A percentile compares a stretch with the other conserved stretches of the same genome.
phyloP scores from a whole-genome alignment of 768 basidiomycete species.

The Suillus cothurnatus region DNA sequence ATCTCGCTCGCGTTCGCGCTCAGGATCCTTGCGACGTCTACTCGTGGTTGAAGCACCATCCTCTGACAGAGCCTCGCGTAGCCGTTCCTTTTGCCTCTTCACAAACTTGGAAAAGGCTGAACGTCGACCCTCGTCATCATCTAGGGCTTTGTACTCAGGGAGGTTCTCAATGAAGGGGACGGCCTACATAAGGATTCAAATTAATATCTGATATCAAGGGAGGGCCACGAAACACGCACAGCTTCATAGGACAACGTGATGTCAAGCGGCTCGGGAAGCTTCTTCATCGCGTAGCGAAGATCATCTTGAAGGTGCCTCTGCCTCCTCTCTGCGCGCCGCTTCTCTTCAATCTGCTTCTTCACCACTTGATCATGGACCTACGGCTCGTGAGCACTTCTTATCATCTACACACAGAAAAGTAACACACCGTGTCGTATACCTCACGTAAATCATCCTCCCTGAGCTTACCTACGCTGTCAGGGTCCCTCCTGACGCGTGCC shows the following conservation, averaged over 20 bases:
- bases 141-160: conserved; percentile 83
- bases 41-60: conserved; percentile 82
- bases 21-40: conserved; percentile 77
- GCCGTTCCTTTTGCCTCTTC: conserved; percentile 89
- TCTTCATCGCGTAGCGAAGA: conserved; percentile 92
- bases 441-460: conserved; percentile 52
- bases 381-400: conserved; percentile 5
- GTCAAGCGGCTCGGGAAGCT: conserved; percentile 81
- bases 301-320: conserved; percentile 93
- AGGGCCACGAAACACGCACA: conserved; percentile 44
- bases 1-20: conserved; percentile 49
- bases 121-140: conserved; percentile 83
- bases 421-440: conserved; percentile 65
- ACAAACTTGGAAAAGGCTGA: conserved; percentile 87
- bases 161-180: conserved; percentile 79
- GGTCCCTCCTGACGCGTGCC: conserved; percentile 55
- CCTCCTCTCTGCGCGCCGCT: conserved; percentile 79
- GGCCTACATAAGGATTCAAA: conserved; percentile 44
- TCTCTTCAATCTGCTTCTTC: conserved; percentile 84
- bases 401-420: background rate
- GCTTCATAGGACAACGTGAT: conserved; percentile 77
- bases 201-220: conserved; percentile 1
- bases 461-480: conserved; percentile 53
- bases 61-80: conserved; percentile 76
- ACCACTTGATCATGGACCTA: conserved; percentile 74